phyloP scores from a whole-genome alignment of 257 asterid species.

The Ajuga chamaepitys region DNA sequence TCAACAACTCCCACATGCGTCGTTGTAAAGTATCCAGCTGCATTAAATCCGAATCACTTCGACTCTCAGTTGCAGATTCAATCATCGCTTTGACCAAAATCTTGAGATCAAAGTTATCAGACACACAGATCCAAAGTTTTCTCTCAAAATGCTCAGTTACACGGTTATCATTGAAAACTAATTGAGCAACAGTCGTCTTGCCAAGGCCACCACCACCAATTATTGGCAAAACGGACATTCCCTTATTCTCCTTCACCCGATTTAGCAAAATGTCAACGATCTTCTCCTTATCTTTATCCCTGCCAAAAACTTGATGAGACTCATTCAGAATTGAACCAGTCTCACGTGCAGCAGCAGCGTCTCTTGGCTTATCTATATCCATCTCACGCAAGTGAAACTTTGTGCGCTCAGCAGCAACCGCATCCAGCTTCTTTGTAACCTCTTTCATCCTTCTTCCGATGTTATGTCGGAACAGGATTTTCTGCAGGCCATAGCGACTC shows the following conservation, averaged over 20 bases:
- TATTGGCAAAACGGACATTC: no score
- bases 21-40: constrained; percentile 14
- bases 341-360: constrained; percentile 5
- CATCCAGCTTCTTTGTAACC: no score
- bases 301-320: constrained; percentile 9
- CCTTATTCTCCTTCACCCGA: background rate
- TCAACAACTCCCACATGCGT: constrained; percentile 9
- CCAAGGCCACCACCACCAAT: no score
- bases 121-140: constrained; percentile 36
- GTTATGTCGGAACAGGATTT: background rate
- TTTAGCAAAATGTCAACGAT: constrained; percentile 21
- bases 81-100: constrained; percentile 16
- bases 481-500: background rate
- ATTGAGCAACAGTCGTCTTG: no score
- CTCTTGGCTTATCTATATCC: background rate
- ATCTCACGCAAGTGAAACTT: no score
- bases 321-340: constrained; percentile 21
- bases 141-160: no score
- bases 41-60: background rate
- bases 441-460: no score
- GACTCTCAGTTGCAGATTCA: constrained; percentile 7
- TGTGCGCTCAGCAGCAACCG: no score
- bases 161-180: no score
- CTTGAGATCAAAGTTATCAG: constrained; percentile 19
- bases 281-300: constrained; percentile 19